Conservation (phyloP, 2,329 filamentous ascomycete genomes). For the Aschersonia sp. region DNA sequence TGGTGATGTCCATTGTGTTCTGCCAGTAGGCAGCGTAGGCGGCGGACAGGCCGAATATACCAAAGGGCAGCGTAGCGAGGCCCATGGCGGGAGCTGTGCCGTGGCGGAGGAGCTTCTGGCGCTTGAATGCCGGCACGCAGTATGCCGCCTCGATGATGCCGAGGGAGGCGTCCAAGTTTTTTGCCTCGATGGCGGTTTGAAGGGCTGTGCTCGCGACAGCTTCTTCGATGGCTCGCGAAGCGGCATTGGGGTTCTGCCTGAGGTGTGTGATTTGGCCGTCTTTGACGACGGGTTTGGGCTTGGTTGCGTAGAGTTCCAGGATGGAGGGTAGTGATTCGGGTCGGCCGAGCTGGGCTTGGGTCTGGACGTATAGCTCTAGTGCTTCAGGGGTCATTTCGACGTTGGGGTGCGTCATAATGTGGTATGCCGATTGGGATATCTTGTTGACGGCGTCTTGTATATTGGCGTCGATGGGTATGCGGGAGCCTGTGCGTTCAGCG, state of each 20-base stretch:
- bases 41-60: constrained; percentile 55
- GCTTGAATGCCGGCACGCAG: constrained; percentile 48
- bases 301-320: constrained; percentile 71
- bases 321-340: constrained; percentile 67
- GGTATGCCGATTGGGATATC: constrained; percentile 48
- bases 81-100: constrained; percentile 44
- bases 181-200: constrained; percentile 63
- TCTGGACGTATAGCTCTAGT: constrained; percentile 59
- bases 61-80: constrained; percentile 47
- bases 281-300: constrained; percentile 53
- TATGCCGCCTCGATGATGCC: constrained; percentile 60
- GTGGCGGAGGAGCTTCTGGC: constrained; percentile 52
- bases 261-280: constrained; percentile 45
- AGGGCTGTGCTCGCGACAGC: constrained; percentile 60
- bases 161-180: constrained; percentile 65
- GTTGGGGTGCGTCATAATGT: constrained; percentile 56
- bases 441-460: constrained; percentile 31
- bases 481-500: constrained; percentile 17
- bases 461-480: constrained; percentile 16
- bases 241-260: constrained; percentile 50
- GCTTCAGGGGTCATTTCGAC: constrained; percentile 67
- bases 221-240: constrained; percentile 58
- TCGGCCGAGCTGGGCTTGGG: constrained; percentile 58
- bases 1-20: constrained; percentile 61
- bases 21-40: constrained; percentile 26